Conservation (phyloP, 495 filamentous ascomycete genomes). For the Astrocystis sublimbata region DNA sequence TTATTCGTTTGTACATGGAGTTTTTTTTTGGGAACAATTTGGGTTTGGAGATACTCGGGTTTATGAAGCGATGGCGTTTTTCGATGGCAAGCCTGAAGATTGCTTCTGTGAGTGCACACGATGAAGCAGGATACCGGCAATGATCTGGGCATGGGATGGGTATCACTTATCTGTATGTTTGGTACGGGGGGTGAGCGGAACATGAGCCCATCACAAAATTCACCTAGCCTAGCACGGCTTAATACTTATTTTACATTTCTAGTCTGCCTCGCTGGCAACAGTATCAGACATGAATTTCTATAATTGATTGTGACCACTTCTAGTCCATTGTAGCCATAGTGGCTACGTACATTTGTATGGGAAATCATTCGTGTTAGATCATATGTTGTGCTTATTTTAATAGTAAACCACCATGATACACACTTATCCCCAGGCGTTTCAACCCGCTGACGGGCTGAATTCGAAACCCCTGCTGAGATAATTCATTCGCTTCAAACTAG, state of each 20-base stretch:
- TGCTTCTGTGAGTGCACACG: not conserved
- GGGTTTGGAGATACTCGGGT: not conserved
- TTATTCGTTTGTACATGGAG: no score
- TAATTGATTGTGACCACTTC: not conserved
- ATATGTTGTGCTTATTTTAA: no score
- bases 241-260: not conserved
- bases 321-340: no score
- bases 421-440: not conserved
- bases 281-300: not conserved
- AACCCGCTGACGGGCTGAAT: not conserved
- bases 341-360: no score
- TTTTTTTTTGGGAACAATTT: not conserved
- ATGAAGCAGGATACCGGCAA: not conserved
- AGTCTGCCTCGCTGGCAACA: not conserved
- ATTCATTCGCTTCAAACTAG: conserved; percentile 13
- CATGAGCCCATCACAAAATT: not conserved
- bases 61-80: conserved; percentile 13
- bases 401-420: not conserved
- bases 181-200: not conserved
- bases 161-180: not conserved
- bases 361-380: no score
- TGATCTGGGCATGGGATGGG: not conserved
- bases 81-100: not conserved
- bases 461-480: not conserved
- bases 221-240: not conserved